Base-by-base conservation (phyloP, 1,284 basidiomycete species). In the Leccinum fallax region DNA sequence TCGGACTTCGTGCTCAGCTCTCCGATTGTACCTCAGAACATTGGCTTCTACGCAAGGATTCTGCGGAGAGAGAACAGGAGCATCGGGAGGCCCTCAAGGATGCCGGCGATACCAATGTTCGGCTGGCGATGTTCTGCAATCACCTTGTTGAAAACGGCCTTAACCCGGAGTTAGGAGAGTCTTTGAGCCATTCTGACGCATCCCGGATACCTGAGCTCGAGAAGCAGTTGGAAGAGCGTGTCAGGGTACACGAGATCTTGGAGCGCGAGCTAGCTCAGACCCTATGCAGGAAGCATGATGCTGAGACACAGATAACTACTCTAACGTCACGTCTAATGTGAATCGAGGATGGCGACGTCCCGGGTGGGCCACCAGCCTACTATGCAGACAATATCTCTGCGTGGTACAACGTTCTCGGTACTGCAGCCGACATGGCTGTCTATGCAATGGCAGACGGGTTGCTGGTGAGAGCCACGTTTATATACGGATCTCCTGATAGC, bases 81-180 rank as follows among this genome's bases (percentile, higher is more conserved):
- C 76, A 94, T 51, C 82, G 80, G 48, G 89, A 92, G 59, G 88
- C 86, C 69, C 74, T 81, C 57, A 88, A 89, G 72, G 85, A 90
- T 53, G 82, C 87, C 2, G 83, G 90, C 5, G 92, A 95, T 61
- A 81, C 88, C 0, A 86, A 87, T 64, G 81, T 96, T 64, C 92
- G 93, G 66, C 79, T 93, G 64, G 85, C 83, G 38, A 89, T 95
- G 80, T 81, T 99, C 63, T 88, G 94, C 60, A 92, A 88, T 70
- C 89, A 97, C 71, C 85, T 98, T 59, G 86, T 89, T 49, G 97
- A 99, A 71, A 91, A 94, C 69, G 95, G 94, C 9, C 83, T 97
- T 58, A 82, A 83, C 32, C 78, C 90, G 28, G 89, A 92, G 64
- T 90, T 93, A 43, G 87, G 87, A 9, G 78, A 76, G 19, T 78